These are phyloP conservation scores for Xerocomus spinulosus DNA, from an alignment of 768 basidiomycete species.

Conservation along the genomic window DNA sequence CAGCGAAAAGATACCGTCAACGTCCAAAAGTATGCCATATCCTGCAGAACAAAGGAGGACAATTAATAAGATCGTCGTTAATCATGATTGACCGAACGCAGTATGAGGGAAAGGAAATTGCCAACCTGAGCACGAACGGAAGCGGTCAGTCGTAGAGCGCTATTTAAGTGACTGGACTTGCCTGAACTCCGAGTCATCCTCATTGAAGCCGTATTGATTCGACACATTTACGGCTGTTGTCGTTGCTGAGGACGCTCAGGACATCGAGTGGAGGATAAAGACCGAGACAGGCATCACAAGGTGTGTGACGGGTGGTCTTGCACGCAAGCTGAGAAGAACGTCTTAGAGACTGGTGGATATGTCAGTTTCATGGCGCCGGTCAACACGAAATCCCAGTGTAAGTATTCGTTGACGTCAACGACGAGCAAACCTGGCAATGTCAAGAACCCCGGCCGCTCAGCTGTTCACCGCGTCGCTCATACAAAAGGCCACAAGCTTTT, in stretches of 20 bases:
- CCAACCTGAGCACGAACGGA: conserved; percentile 21
- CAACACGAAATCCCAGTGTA: no score
- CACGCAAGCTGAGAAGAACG: conserved; percentile 51
- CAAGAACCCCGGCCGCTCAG: neutral
- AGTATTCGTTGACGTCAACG: neutral
- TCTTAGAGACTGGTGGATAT: conserved; percentile 60
- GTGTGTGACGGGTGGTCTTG: conserved; percentile 80
- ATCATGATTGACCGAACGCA: conserved; percentile 9
- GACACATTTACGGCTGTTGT: conserved; percentile 42
- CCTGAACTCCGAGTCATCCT: conserved; percentile 70
- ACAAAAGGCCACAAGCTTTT: no score
- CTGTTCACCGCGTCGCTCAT: no score
- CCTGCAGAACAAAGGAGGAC: conserved; percentile 49
- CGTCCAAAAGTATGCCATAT: conserved; percentile 70
- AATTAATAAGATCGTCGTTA: conserved; percentile 8
- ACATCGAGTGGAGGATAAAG: conserved; percentile 60
- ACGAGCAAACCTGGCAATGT: neutral
- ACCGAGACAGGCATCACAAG: conserved; percentile 64
- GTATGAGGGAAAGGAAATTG: conserved; percentile 10
- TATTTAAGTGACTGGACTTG: conserved; percentile 26
- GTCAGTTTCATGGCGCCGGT: conserved; percentile 51
- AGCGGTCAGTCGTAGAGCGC: conserved; percentile 11
- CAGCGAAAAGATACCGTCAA: conserved; percentile 64
- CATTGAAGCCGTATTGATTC: conserved; percentile 67
- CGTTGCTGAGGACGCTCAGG: conserved; percentile 53